phyloP scores from a whole-genome alignment of 306 rosid species.

The Cicer chorassanicum region DNA sequence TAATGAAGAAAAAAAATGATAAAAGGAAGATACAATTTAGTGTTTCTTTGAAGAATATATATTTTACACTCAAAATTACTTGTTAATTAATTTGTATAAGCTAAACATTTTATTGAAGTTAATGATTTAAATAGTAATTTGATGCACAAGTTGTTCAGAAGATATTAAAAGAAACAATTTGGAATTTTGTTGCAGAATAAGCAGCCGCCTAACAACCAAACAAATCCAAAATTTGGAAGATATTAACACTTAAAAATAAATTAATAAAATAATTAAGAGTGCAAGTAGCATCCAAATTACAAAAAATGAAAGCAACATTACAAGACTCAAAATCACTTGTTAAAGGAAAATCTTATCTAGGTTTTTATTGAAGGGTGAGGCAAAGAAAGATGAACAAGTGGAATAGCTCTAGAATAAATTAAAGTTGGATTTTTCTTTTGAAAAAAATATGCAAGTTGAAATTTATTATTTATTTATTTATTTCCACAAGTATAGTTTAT shows the following conservation, averaged over 20 bases:
- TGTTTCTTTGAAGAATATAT: background rate
- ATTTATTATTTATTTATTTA: background rate
- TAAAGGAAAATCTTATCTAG: slow-evolving; percentile 36
- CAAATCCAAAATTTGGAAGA: background rate
- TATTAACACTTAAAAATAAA: background rate
- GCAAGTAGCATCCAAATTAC: background rate
- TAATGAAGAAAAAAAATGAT: background rate
- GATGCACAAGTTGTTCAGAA: background rate
- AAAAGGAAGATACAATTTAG: background rate
- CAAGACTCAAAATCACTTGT: background rate
- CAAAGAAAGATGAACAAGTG: slow-evolving; percentile 31
- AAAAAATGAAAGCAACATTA: slow-evolving; percentile 11
- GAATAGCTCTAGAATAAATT: slow-evolving; percentile 19
- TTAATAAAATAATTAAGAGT: background rate
- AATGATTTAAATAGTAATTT: background rate
- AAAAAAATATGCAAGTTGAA: slow-evolving; percentile 7
- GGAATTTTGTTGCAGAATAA: background rate
- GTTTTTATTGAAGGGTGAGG: slow-evolving; percentile 38
- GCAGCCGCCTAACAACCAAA: slow-evolving; percentile 1
- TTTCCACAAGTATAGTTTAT: background rate
- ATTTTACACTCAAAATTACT: background rate
- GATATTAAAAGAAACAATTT: background rate
- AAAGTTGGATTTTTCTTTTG: background rate
- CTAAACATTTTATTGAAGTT: background rate
- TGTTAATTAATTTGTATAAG: background rate